Conservation (phyloP, 2,329 filamentous ascomycete genomes). For the Pestalotiopsis sp. region DNA sequence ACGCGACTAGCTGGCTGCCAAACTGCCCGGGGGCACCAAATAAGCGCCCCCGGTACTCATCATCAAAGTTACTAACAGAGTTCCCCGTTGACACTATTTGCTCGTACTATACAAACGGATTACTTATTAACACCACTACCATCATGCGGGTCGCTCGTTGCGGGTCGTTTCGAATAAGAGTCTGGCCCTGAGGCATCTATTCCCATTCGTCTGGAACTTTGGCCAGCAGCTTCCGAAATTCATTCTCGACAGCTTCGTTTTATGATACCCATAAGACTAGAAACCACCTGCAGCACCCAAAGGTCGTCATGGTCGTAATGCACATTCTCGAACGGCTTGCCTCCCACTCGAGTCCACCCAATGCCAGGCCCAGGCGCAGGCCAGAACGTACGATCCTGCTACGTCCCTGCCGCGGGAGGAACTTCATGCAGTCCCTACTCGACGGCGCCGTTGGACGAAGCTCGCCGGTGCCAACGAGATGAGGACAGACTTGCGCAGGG, state of each 20-base stretch:
- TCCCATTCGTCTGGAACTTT: conserved; percentile 14
- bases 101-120: neutral
- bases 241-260: neutral
- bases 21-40: conserved; percentile 1
- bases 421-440: conserved; percentile 6
- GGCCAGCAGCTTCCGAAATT: neutral
- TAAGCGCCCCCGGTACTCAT: conserved; percentile 13
- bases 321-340: neutral
- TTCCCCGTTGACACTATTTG: neutral
- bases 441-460: neutral
- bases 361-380: neutral
- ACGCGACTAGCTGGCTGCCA: conserved; percentile 5
- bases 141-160: neutral
- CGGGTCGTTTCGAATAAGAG: conserved; percentile 3
- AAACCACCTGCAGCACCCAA: conserved; percentile 6
- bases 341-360: neutral
- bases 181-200: neutral
- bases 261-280: conserved; percentile 4
- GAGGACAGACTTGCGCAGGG: neutral
- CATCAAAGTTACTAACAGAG: neutral
- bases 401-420: neutral
- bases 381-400: conserved; percentile 8
- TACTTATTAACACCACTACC: neutral
- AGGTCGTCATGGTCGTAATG: neutral
- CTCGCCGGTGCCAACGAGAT: neutral